Evolutionary conservation across 2,329 filamentous ascomycete species (phyloP).

Genomic region (Penicillium sp.): DNA sequence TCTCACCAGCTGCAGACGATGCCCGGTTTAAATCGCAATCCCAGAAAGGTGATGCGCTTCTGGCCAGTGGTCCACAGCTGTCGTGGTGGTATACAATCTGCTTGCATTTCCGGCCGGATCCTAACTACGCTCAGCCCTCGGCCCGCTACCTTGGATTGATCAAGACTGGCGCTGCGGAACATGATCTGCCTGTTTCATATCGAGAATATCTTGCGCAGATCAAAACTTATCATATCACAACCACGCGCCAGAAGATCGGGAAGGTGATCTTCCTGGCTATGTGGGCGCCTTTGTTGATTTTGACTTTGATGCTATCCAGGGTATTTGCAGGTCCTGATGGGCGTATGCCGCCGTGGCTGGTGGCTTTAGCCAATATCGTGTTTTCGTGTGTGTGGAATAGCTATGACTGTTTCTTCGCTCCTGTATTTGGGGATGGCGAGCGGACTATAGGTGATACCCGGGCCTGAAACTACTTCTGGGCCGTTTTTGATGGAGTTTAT

Average conservation of each 20-base stretch:
- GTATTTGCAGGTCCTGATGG: conserved; percentile 57
- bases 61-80: conserved; percentile 3
- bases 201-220: conserved; percentile 62
- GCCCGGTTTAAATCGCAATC: conserved; percentile 13
- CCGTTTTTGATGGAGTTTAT: background rate
- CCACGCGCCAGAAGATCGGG: conserved; percentile 57
- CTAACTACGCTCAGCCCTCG: conserved; percentile 71
- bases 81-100: conserved; percentile 11
- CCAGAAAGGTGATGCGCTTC: background rate
- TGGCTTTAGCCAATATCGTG: conserved; percentile 42
- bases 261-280: conserved; percentile 51
- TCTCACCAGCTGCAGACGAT: conserved; percentile 49
- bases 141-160: conserved; percentile 75
- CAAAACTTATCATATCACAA: conserved; percentile 62
- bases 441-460: conserved; percentile 40
- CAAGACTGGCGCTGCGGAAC: conserved; percentile 66
- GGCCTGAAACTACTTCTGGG: background rate
- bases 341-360: conserved; percentile 59
- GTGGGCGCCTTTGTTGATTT: conserved; percentile 52
- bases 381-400: conserved; percentile 54
- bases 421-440: conserved; percentile 78
- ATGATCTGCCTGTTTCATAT: conserved; percentile 70
- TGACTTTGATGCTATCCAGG: conserved; percentile 41
- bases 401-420: conserved; percentile 58
- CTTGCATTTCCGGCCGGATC: conserved; percentile 53